A percentile compares a stretch with the other conserved stretches of the same genome.
Evolutionary conservation across 805 yeast genomes (phyloP).

Genomic region (Deakozyma indianensis): DNA sequence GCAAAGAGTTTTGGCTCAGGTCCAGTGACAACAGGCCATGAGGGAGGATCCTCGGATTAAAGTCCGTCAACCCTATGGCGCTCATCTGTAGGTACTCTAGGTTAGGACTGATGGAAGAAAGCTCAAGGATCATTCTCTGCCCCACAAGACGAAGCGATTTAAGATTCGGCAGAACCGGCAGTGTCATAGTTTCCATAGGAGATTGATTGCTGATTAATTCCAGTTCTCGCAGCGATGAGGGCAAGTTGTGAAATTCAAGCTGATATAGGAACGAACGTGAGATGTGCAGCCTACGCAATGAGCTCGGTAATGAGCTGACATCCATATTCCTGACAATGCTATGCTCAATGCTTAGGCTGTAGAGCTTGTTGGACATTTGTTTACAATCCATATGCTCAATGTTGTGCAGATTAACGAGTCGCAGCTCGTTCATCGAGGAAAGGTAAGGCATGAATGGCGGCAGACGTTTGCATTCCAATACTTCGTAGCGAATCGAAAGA

Average conservation of each 20-base stretch:
- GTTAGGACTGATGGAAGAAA: not conserved
- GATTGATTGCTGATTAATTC: not conserved
- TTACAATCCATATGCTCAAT: not conserved
- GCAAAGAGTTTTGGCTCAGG: not conserved
- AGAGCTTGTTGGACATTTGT: not conserved
- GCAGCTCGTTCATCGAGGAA: not conserved
- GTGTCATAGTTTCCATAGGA: not conserved
- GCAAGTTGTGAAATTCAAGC: not conserved
- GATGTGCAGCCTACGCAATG: not conserved
- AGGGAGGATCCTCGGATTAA: not conserved
- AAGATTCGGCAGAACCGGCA: not conserved
- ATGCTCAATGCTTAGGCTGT: not conserved
- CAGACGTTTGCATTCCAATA: not conserved
- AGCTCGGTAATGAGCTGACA: not conserved
- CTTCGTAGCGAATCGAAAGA: not conserved
- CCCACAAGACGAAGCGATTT: not conserved
- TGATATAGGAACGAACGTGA: not conserved
- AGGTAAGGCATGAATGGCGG: not conserved
- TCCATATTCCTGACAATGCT: not conserved
- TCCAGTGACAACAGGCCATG: not conserved
- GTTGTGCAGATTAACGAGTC: not conserved
- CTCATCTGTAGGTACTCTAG: not conserved
- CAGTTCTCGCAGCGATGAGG: not conserved
- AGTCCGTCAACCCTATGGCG: not conserved
- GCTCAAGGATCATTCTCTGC: not conserved